phyloP scores from a whole-genome alignment of 345 rosid genomes.

The Eucalyptus paniculata region DNA sequence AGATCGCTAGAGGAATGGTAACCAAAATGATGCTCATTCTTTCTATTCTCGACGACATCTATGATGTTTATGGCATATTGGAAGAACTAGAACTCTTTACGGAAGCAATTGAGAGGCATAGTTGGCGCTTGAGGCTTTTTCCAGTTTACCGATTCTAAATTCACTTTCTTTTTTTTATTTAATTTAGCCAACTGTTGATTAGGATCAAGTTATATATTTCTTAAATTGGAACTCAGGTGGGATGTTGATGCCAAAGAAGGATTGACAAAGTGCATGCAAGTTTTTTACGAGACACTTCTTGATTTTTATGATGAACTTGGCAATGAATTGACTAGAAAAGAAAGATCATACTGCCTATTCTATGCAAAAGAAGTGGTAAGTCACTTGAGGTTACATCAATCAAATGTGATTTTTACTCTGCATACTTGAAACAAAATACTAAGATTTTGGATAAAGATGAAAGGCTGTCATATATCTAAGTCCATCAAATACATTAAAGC shows the following conservation, averaged over 20 bases:
- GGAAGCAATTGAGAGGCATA: slow-evolving; percentile 5
- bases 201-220: neutral
- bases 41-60: slow-evolving; percentile 1
- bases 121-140: neutral
- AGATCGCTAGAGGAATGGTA: neutral
- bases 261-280: slow-evolving; percentile 15
- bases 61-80: slow-evolving; percentile 11
- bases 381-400: neutral
- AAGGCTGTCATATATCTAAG: neutral
- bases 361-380: slow-evolving; percentile 2
- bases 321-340: neutral
- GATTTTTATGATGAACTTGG: slow-evolving; percentile 12
- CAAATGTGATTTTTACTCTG: neutral
- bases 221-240: neutral
- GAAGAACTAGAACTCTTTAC: slow-evolving; percentile 15
- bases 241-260: neutral
- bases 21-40: slow-evolving; percentile 4
- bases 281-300: slow-evolving; percentile 6
- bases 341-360: neutral
- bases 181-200: neutral
- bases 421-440: neutral
- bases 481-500: neutral
- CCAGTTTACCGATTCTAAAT: neutral
- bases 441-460: neutral
- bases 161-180: neutral